phyloP scores from a whole-genome alignment of 2,329 filamentous ascomycete species.

The Colletotrichum lupini region DNA sequence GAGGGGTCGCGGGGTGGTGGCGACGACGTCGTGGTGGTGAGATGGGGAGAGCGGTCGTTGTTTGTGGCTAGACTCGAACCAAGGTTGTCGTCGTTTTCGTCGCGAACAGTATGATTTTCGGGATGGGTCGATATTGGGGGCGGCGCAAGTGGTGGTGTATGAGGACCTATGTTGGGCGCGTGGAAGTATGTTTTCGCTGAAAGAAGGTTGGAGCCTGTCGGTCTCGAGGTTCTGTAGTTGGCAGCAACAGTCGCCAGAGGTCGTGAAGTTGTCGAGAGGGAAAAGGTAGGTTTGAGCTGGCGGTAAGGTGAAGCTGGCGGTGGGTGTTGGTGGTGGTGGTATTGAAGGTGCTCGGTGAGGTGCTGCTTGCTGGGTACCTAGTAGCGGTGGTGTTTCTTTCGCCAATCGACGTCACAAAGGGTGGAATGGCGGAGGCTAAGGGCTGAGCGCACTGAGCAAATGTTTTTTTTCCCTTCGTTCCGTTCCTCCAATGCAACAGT shows the following conservation, averaged over 20 bases:
- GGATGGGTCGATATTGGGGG: neutral
- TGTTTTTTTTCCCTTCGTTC: neutral
- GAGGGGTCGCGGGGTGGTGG: slow-evolving; percentile 8
- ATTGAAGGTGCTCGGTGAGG: neutral
- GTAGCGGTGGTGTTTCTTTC: slow-evolving; percentile 10
- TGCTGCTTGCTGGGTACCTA: neutral
- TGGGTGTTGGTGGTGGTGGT: neutral
- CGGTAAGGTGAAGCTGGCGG: neutral
- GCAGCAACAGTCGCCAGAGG: no score
- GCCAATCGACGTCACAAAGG: slow-evolving; percentile 33
- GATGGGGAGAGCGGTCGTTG: neutral
- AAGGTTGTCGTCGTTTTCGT: neutral
- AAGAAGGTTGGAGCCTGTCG: neutral
- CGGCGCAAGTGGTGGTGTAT: slow-evolving; percentile 7
- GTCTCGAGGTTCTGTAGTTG: neutral
- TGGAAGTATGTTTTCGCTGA: neutral
- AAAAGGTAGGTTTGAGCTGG: neutral
- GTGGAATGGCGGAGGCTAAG: slow-evolving; percentile 4
- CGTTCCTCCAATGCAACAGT: neutral
- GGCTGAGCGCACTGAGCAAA: slow-evolving; percentile 18
- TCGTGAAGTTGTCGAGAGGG: neutral
- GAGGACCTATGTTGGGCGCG: neutral
- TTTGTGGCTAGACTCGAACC: neutral
- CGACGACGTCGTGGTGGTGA: slow-evolving; percentile 18
- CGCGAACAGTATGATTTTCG: neutral